phyloP scores from a whole-genome alignment of 2,329 filamentous ascomycete species.

The Xylariaceae sp. region DNA sequence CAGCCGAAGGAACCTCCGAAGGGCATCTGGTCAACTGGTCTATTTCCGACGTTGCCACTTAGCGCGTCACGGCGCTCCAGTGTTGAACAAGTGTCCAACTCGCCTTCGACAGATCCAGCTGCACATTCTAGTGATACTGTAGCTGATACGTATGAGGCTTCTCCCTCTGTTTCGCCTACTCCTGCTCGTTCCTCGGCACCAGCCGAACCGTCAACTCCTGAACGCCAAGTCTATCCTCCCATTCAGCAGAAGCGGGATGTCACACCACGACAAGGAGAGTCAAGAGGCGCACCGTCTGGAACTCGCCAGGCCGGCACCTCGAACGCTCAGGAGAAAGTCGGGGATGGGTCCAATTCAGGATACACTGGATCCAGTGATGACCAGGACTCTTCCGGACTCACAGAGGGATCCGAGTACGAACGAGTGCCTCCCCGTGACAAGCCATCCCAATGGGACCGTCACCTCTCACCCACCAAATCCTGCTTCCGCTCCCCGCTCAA shows the following conservation, averaged over 20 bases:
- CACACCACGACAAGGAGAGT: constrained; percentile 38
- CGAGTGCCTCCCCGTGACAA: constrained; percentile 38
- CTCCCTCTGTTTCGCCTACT: constrained; percentile 16
- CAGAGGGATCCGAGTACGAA: constrained; percentile 37
- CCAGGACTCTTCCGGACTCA: constrained; percentile 32
- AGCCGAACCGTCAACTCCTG: constrained; percentile 22
- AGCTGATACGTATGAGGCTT: constrained; percentile 27
- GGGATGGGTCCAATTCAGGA: constrained; percentile 4
- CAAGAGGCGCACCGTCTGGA: constrained; percentile 36
- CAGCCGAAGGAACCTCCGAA: constrained; percentile 27
- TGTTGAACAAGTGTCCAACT: constrained; percentile 29
- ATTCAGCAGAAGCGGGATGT: constrained; percentile 47
- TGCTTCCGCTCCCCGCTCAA: constrained; percentile 53
- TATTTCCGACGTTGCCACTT: constrained; percentile 33
- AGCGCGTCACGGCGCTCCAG: constrained; percentile 32
- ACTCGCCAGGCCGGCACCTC: constrained; percentile 28
- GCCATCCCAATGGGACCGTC: constrained; percentile 45
- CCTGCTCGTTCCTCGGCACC: constrained; percentile 13
- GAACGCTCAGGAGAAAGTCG: constrained; percentile 12
- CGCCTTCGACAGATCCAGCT: constrained; percentile 35
- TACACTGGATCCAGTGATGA: constrained; percentile 20
- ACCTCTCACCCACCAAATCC: constrained; percentile 53
- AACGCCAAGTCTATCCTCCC: constrained; percentile 24
- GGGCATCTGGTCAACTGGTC: constrained; percentile 28
- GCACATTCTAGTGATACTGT: constrained; percentile 25